These are phyloP conservation scores for Moricandia moricandioides DNA, from an alignment of 345 rosid species.

Conservation along the genomic window DNA sequence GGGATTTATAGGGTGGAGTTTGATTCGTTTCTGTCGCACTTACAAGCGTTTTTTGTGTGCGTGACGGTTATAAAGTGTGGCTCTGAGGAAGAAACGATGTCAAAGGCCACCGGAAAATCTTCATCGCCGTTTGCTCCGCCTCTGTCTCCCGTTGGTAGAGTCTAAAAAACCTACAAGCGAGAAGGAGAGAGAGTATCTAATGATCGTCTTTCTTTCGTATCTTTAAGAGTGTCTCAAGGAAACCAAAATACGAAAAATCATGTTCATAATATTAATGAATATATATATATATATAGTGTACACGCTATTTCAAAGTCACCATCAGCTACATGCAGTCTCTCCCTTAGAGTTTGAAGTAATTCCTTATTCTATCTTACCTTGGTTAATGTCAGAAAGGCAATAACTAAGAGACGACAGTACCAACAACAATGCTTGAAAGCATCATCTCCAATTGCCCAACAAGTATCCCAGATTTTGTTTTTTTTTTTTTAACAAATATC, in stretches of 20 bases:
- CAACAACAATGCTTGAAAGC: background rate
- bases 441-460: background rate
- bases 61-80: conserved; percentile 50
- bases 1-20: conserved; percentile 69
- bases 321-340: too few relatives aligned
- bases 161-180: conserved; percentile 33
- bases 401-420: background rate
- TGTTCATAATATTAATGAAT: background rate
- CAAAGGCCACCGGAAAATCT: conserved; percentile 14
- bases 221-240: too few relatives aligned
- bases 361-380: too few relatives aligned
- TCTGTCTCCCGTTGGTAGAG: conserved; percentile 79
- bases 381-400: background rate
- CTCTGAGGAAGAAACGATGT: conserved; percentile 30
- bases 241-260: background rate
- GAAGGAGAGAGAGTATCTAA: too few relatives aligned
- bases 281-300: too few relatives aligned
- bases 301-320: background rate
- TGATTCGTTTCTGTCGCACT: conserved; percentile 50
- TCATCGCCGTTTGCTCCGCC: conserved; percentile 64
- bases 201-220: too few relatives aligned
- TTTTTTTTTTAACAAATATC: background rate
- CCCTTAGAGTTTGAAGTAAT: too few relatives aligned
- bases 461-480: background rate
- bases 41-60: conserved; percentile 77